phyloP scores from a whole-genome alignment of 2,329 filamentous ascomycete species.

The Microdochium nivale region DNA sequence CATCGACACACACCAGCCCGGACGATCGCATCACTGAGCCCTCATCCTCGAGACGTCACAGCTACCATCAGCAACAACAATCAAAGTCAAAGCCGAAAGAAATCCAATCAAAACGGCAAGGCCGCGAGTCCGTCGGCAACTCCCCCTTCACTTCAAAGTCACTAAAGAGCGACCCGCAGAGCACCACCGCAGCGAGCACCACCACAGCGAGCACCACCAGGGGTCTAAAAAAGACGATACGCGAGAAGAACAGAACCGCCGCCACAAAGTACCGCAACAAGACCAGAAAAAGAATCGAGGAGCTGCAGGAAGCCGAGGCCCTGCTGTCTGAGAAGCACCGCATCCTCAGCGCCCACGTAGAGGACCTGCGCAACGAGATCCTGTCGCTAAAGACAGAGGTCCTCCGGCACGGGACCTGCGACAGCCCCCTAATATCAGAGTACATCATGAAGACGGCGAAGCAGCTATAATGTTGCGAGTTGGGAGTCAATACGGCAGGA shows the following conservation, averaged over 20 bases:
- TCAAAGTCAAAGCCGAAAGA: neutral
- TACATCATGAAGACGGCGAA: neutral
- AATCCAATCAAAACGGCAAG: neutral
- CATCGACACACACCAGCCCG: neutral
- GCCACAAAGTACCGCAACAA: slow-evolving; percentile 18
- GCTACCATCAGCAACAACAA: neutral
- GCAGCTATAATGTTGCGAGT: neutral
- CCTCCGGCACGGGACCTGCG: slow-evolving; percentile 13
- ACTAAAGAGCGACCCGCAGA: no score
- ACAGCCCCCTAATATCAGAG: slow-evolving; percentile 7
- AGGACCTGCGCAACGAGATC: slow-evolving; percentile 12
- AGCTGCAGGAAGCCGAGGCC: slow-evolving; percentile 12
- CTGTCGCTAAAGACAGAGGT: slow-evolving; percentile 16
- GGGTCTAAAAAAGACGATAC: neutral
- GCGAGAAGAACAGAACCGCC: slow-evolving; percentile 16
- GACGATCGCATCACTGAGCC: neutral
- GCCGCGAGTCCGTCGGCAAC: neutral
- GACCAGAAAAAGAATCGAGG: slow-evolving; percentile 10
- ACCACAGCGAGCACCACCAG: no score
- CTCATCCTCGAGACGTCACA: neutral
- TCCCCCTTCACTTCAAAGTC: no score
- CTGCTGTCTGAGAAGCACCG: slow-evolving; percentile 12
- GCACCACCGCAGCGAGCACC: no score
- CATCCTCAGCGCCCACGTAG: slow-evolving; percentile 8
- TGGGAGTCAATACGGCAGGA: no score